Evolutionary conservation across 1,139 yeast species (phyloP), one percentile per base, ranked within the genome.

Genomic region (Candida glucosophila): DNA sequence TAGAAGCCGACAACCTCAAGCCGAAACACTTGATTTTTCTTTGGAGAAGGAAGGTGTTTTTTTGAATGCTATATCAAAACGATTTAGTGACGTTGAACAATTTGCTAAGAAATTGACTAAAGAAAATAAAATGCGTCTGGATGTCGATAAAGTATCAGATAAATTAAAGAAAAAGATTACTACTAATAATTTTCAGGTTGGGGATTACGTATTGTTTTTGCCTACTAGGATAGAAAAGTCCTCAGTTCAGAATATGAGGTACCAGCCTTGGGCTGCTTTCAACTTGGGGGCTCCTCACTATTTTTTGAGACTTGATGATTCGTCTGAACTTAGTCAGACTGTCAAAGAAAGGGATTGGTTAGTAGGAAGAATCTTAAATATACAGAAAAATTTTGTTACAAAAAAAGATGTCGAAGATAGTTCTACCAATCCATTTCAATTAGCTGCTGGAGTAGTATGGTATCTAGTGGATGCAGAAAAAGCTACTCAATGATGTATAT

Each of bases 11-110:
- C n/a, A n/a, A n/a, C n/a, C n/a, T n/a, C n/a, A n/a, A n/a, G n/a
- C n/a, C n/a, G n/a, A n/a, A n/a, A n/a, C n/a, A n/a, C n/a, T n/a
- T n/a, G n/a, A n/a, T n/a, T n/a, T 33, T 16, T 8, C n/a, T 16
- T 16, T n/a, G 18, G n/a, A 16, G n/a, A 16, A 8, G n/a, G 9
- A 62, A 19, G 42, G 37, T 22, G 58, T 78, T 30, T 75, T 79
- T 41, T 64, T 76, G 26, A 67, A 68, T 25, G 77, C 86, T 2
- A 76, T 86, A 3, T 64, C 77, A 17, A 77, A 79, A 43, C 63
- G 98, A 33, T 86, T 90, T 44, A 73, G 72, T 32, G 97, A 88
- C 45, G 93, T 88, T 26, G 97, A 90, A 49, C 76, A 79, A n/a
- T 65, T 86, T 39, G 97, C 97, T 1, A 77, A 92, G 43, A 80